Percentiles rank a stretch among this genome's conserved stretches.
Evolutionary conservation across 306 rosid genomes (phyloP).

Genomic region (Cotoneaster glaucophyllus): DNA sequence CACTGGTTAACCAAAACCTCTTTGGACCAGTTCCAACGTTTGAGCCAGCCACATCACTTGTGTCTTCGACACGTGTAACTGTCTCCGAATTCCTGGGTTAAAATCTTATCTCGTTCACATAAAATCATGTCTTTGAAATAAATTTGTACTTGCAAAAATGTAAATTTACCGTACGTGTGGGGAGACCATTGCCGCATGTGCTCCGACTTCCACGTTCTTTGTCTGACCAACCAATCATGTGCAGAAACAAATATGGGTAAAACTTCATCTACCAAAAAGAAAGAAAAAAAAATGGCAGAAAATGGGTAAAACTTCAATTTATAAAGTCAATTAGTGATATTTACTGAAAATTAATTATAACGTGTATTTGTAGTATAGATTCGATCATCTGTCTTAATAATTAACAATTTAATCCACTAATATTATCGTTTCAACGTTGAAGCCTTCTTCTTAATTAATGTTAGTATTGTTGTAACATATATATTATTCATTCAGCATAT

Average conservation of each 20-base stretch:
- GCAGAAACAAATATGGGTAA: too few species aligned
- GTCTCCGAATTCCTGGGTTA: slow-evolving; percentile 36
- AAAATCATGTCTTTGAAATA: neutral
- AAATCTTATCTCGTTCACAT: slow-evolving; percentile 44
- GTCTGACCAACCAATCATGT: neutral
- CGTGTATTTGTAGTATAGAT: too few species aligned
- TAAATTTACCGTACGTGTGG: neutral
- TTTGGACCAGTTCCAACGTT: slow-evolving; percentile 47
- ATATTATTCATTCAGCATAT: neutral
- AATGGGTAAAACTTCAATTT: neutral
- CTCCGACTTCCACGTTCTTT: neutral
- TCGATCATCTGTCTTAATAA: too few species aligned
- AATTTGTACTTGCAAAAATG: neutral
- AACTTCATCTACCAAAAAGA: too few species aligned
- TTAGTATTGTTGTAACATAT: neutral
- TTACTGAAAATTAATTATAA: too few species aligned
- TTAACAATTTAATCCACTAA: too few species aligned
- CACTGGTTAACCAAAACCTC: slow-evolving; percentile 27
- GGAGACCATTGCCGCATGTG: neutral
- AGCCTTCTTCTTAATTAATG: too few species aligned
- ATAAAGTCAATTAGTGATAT: neutral
- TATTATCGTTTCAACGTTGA: too few species aligned
- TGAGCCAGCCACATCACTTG: slow-evolving; percentile 31
- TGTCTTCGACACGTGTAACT: slow-evolving; percentile 43
- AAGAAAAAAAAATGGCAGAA: neutral